Percentiles rank a stretch among this genome's conserved stretches.
Conservation (phyloP, 148 eudicot genomes). For the Nyssa sinensis region DNA sequence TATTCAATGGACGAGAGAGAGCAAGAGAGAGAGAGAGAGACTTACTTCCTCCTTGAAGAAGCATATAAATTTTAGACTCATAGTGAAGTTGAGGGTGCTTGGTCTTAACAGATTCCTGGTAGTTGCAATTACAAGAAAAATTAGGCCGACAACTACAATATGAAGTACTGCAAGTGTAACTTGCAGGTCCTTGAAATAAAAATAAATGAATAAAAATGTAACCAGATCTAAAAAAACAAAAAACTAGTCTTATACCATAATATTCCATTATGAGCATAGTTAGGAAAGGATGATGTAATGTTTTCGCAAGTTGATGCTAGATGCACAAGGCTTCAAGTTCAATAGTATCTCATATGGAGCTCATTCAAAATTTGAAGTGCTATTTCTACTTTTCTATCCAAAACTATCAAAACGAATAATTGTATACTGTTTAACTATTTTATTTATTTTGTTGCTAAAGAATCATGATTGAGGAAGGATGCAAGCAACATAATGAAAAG, state of each 20-base stretch:
- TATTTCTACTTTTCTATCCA: neutral
- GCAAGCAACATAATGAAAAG: neutral
- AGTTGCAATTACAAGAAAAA: slow-evolving; percentile 11
- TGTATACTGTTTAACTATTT: neutral
- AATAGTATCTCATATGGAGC: neutral
- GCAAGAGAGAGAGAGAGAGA: slow-evolving; percentile 23
- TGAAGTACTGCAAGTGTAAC: neutral
- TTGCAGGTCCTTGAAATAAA: neutral
- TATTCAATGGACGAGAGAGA: neutral
- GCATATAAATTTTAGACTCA: slow-evolving; percentile 87
- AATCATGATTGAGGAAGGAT: neutral
- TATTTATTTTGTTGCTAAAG: neutral
- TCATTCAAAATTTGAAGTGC: neutral
- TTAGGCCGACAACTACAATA: slow-evolving; percentile 7
- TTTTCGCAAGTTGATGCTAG: neutral
- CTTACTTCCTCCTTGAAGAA: slow-evolving; percentile 99
- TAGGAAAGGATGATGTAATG: neutral
- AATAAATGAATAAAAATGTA: neutral
- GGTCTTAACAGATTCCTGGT: slow-evolving; percentile 89
- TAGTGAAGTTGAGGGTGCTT: slow-evolving; percentile 97
- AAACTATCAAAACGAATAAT: neutral
- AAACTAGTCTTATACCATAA: neutral
- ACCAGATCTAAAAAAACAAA: neutral
- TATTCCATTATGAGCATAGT: neutral
- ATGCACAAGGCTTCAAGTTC: neutral